Percentiles rank a stretch among this genome's conserved stretches.
Conservation (phyloP, 768 basidiomycete species). For the Tricholoma hemisulphureum region DNA sequence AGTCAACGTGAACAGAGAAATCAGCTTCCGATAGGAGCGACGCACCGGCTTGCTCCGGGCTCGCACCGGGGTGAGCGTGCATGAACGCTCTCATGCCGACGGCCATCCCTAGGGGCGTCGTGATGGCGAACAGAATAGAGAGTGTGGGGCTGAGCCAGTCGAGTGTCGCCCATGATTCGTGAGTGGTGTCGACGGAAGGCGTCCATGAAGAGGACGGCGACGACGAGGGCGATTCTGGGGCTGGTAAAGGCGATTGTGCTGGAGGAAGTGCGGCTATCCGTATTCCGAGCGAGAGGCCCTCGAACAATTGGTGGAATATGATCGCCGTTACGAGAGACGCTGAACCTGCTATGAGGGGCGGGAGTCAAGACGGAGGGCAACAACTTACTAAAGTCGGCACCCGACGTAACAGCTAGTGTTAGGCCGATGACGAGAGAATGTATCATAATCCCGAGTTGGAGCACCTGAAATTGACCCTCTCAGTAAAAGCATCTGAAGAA, state of each 20-base stretch:
- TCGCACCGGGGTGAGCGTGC: conserved; percentile 28
- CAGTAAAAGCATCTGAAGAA: neutral
- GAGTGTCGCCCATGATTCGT: neutral
- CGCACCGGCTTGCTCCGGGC: conserved; percentile 15
- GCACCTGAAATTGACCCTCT: conserved; percentile 44
- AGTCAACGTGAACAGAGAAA: too few species aligned
- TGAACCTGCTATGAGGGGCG: conserved; percentile 22
- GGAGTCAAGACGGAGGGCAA: neutral
- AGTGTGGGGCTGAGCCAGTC: conserved; percentile 53
- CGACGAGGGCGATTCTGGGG: neutral
- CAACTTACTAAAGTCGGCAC: conserved; percentile 67
- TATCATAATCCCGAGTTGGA: conserved; percentile 85
- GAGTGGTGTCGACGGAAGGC: conserved; percentile 7
- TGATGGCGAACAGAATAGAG: conserved; percentile 66
- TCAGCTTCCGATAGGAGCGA: too few species aligned
- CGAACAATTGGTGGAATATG: conserved; percentile 81
- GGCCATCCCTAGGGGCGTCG: conserved; percentile 68
- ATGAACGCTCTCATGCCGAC: conserved; percentile 53
- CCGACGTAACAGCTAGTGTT: conserved; percentile 68
- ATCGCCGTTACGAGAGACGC: conserved; percentile 74
- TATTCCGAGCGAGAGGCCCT: conserved; percentile 80
- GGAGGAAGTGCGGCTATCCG: conserved; percentile 70
- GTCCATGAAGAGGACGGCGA: neutral
- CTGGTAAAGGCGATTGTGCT: neutral
- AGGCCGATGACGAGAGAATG: conserved; percentile 80